Evolutionary conservation across 768 basidiomycete genomes (phyloP), one percentile per base, ranked within the genome.

Genomic region (Amanita pseudoporphyria): DNA sequence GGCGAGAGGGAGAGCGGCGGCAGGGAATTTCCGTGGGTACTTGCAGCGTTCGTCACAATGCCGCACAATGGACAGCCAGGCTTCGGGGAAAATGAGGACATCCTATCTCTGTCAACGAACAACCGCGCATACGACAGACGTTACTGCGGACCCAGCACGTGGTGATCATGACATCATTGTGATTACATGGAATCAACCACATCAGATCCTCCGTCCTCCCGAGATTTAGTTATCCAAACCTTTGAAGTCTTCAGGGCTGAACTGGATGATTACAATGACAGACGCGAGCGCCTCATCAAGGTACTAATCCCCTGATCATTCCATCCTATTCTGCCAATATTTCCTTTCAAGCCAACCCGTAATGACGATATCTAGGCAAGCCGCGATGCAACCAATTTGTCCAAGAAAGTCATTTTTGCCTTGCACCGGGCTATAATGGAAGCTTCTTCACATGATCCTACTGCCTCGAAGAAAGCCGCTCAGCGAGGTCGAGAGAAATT

Each of bases 321-420:
- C 37, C 30, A 39, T 19, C 18, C 9, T 19, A 13, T 35, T 24
- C 14, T 14, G 9, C 14, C 19, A 38, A 6, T 26, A 16, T 7
- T 7, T 43, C 49, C 0, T n/a, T 24, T 7, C 21, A 22, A 42
- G 36, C 36, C 38, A 40, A 12, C 6, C 2, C 26, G 26, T 41
- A 22, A 41, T 33, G 44, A 45, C 44, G 33, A 37, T 30, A 28
- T 19, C 12, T 62, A 90, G 87, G 74, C 78, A 33, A 84, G 82
- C 60, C 82, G 95, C 31, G 93, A 96, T 66, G 77, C 91, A 45
- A 97, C 94, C 21, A 87, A 82, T 57, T 73, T 87, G 31, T 91
- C 92, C 45, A 99, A 99, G 65, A 94, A 90, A 67, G 72, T 82
- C 55, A 97, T 99, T 54, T 98, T 98, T 62, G 80, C 90, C 35